These are phyloP conservation scores for Amniculicola lignicola DNA, from an alignment of 495 filamentous ascomycete genomes.

Conservation along the genomic window DNA sequence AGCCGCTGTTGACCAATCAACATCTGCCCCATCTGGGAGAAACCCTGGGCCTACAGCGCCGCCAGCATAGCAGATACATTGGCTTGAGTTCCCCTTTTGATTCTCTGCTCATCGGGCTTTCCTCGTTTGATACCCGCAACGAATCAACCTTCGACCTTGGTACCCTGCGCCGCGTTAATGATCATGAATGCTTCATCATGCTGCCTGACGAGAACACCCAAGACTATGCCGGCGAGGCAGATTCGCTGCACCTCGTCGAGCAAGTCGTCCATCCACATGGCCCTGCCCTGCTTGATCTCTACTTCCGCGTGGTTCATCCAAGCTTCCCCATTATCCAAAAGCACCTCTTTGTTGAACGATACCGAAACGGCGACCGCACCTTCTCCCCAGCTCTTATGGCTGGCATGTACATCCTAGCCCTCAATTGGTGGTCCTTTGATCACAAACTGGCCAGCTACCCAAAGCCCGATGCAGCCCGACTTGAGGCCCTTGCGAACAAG, in stretches of 20 bases:
- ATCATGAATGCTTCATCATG: constrained; percentile 80
- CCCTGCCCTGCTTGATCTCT: constrained; percentile 75
- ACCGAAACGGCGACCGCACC: constrained; percentile 68
- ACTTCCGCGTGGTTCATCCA: constrained; percentile 84
- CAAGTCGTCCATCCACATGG: constrained; percentile 78
- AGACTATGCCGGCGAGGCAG: constrained; percentile 57
- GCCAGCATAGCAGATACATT: constrained; percentile 43
- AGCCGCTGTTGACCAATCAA: constrained; percentile 14
- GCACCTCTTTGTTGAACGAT: constrained; percentile 79
- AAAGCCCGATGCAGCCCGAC: constrained; percentile 67
- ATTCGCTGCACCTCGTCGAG: constrained; percentile 77
- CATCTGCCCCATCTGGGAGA: constrained; percentile 37
- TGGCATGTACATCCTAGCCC: constrained; percentile 83
- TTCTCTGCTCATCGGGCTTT: constrained; percentile 67
- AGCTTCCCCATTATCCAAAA: constrained; percentile 89
- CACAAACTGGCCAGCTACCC: constrained; percentile 60
- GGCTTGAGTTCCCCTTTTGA: constrained; percentile 66
- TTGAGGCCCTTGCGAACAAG: constrained; percentile 74
- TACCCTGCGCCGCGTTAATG: constrained; percentile 74
- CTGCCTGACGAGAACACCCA: constrained; percentile 63
- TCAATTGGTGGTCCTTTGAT: constrained; percentile 84
- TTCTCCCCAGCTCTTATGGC: constrained; percentile 82
- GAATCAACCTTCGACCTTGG: constrained; percentile 65
- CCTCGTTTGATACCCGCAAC: constrained; percentile 66
- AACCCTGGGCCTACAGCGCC: constrained; percentile 42